Evolutionary conservation across 176 grass and related monocot genomes (phyloP), one percentile per base, ranked within the genome.

Genomic region (Avena insularis): DNA sequence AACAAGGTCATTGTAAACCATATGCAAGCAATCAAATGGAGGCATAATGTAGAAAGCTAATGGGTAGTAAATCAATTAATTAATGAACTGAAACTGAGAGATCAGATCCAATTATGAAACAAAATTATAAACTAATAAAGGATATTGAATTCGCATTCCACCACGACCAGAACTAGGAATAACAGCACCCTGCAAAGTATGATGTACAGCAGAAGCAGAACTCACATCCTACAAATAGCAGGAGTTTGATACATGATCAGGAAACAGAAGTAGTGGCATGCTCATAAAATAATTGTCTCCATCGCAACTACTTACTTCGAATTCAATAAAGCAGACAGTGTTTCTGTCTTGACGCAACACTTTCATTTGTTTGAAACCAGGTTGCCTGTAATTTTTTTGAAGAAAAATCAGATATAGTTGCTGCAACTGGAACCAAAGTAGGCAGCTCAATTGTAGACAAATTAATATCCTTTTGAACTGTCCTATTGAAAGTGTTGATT

Each of bases 101-200:
- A 56, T 63, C 4, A 12, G 2, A 82, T 50, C 57, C 25, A 72
- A 66, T 76, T 55, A 74, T 9, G 33, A 88, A 86, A 56, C 12
- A 13, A 85, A 81, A 57, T 15, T 68, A 54, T 15, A 43, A 53
- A 54, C 35, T 75, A 75, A 55, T 29, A 53, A 98, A 99, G 94
- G 97, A 99, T 99, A 99, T 99, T 99, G 97, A 86, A 99, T 99
- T 47, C 97, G 90, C 97, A 99, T 99, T 88, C 97, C 97, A 93
- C 97, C 97, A 12, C 97, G 97, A 10, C 97, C 94, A 84, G 97
- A 99, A 80, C 97, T 99, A 70, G 94, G 89, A 92, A 99, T 86
- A 87, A 99, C 87, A 53, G 94, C 97, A 87, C 97, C 97, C 82
- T 99, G 97, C 58, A 99, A 78, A 93, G 85, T 99, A 71, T 94